These are phyloP conservation scores for Nakaseomyces nivariensis DNA, from an alignment of 1,139 yeast species.

Conservation along the genomic window DNA sequence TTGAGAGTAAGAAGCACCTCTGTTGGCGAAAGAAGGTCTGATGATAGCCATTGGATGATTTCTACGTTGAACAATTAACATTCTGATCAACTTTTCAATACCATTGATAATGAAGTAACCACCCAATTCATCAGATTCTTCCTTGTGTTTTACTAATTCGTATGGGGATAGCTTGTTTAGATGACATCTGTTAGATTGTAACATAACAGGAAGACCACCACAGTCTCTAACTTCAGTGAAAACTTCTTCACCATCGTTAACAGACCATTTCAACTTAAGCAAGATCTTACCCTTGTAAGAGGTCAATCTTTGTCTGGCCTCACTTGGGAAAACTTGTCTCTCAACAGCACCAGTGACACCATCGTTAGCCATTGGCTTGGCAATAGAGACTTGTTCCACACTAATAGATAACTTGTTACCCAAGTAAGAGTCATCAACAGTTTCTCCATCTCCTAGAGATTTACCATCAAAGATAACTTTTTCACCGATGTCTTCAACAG, in stretches of 20 bases:
- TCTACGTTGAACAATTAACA: slow-evolving; percentile 95
- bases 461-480: slow-evolving; percentile 77
- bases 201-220: slow-evolving; percentile 87
- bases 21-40: slow-evolving; percentile 86
- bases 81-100: slow-evolving; percentile 89
- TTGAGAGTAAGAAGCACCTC: slow-evolving; percentile 84
- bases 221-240: slow-evolving; percentile 75
- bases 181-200: slow-evolving; percentile 84
- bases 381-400: slow-evolving; percentile 77
- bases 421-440: slow-evolving; percentile 38
- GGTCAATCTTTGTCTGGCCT: slow-evolving; percentile 82
- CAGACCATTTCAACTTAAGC: slow-evolving; percentile 72
- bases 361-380: slow-evolving; percentile 73
- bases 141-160: slow-evolving; percentile 67
- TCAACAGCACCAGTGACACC: slow-evolving; percentile 57
- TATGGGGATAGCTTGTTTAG: slow-evolving; percentile 73
- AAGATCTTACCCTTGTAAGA: slow-evolving; percentile 66
- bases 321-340: slow-evolving; percentile 77
- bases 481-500: slow-evolving; percentile 79
- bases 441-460: slow-evolving; percentile 13
- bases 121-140: slow-evolving; percentile 92
- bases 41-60: slow-evolving; percentile 97
- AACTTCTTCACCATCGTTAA: slow-evolving; percentile 76
- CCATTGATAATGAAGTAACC: slow-evolving; percentile 96
- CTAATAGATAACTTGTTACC: slow-evolving; percentile 78